Conservation (phyloP, 345 rosid genomes). For the Boechera retrofracta region DNA sequence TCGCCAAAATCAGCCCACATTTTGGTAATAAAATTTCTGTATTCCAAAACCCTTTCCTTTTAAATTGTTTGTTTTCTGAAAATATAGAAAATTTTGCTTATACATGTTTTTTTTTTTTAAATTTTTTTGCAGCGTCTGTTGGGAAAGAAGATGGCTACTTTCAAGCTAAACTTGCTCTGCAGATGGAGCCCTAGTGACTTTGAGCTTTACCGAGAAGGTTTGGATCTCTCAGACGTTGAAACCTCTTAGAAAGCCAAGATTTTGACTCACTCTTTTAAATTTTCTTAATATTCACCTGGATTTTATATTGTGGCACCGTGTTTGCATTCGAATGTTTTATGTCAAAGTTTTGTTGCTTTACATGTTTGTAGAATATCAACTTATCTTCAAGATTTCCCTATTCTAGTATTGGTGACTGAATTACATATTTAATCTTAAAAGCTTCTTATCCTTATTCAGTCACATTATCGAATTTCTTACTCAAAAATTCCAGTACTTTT, state of each 20-base stretch:
- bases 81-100: not conserved
- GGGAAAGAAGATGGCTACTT: constrained; percentile 92
- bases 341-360: constrained; percentile 38
- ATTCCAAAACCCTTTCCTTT: not conserved
- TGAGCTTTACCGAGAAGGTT: constrained; percentile 71
- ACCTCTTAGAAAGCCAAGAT: constrained; percentile 53
- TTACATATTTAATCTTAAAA: constrained; percentile 4
- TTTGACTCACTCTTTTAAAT: constrained; percentile 13
- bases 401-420: not conserved
- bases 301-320: not conserved
- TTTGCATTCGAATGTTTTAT: constrained; percentile 32
- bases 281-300: constrained; percentile 26
- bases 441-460: not conserved
- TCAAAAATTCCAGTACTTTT: not conserved
- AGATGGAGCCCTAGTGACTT: constrained; percentile 81
- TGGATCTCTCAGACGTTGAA: constrained; percentile 86
- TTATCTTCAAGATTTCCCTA: not conserved
- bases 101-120: not conserved
- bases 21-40: constrained; percentile 57
- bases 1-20: constrained; percentile 93
- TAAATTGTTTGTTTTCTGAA: not conserved
- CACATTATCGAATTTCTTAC: not conserved
- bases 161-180: constrained; percentile 78
- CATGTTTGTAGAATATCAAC: constrained; percentile 35
- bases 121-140: constrained; percentile 70